These are phyloP conservation scores for Udeniomyces megalosporus DNA, from an alignment of 768 basidiomycete species.

Conservation along the genomic window DNA sequence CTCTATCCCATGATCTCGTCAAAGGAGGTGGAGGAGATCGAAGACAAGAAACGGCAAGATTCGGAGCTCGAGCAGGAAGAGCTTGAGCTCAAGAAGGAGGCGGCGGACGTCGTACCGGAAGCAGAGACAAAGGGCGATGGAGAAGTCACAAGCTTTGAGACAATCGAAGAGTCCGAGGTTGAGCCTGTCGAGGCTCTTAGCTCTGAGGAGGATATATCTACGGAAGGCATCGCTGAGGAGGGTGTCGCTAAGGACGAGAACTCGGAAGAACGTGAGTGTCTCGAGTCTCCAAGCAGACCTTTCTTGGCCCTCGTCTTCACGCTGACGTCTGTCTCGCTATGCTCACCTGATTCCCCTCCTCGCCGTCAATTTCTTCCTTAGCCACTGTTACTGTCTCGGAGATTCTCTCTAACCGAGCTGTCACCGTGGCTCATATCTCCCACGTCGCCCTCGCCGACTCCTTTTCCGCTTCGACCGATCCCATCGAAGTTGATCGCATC, in stretches of 20 bases:
- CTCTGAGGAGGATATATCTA: neutral
- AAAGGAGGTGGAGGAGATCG: slow-evolving; percentile 11
- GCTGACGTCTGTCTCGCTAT: too few species aligned
- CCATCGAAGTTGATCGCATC: neutral
- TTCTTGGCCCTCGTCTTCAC: too few species aligned
- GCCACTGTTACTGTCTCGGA: slow-evolving; percentile 38
- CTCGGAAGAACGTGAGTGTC: too few species aligned
- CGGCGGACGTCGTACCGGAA: neutral
- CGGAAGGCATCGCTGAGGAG: neutral
- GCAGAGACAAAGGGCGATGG: slow-evolving; percentile 17
- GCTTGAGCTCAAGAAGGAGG: slow-evolving; percentile 18
- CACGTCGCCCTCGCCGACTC: slow-evolving; percentile 71
- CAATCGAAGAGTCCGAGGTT: slow-evolving; percentile 1
- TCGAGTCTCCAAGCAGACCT: too few species aligned
- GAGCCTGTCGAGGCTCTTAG: neutral
- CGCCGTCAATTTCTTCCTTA: slow-evolving; percentile 24
- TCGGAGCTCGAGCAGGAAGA: slow-evolving; percentile 28
- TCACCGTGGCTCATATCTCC: slow-evolving; percentile 82
- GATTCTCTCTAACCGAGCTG: slow-evolving; percentile 54
- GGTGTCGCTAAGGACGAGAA: neutral
- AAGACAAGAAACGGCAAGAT: slow-evolving; percentile 31
- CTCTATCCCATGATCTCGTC: slow-evolving; percentile 32
- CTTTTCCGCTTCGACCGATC: neutral
- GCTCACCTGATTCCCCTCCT: neutral
- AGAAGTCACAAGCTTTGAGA: slow-evolving; percentile 28